Evolutionary conservation across 2,329 filamentous ascomycete genomes (phyloP), one percentile per base, ranked within the genome.

Genomic region (Cercospora beticola): DNA sequence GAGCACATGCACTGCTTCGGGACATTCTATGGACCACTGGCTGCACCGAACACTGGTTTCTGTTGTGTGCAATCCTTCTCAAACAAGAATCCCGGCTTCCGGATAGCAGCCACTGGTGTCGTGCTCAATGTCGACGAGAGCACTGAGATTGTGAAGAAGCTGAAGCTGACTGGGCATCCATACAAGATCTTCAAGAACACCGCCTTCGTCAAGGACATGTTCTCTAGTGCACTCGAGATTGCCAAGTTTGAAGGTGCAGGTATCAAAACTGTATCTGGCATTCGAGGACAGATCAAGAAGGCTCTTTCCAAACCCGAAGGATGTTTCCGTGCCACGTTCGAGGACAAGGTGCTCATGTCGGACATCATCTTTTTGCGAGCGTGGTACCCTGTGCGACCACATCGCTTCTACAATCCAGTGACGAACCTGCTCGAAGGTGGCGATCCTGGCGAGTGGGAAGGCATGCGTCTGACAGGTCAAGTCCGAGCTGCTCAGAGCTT

Each of bases 111-210:
- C 2, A 97, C 94, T 0, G 95, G 95, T 70, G 95, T 95, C 1
- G 92, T 99, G 4, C 84, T 98, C 72, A 94, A 90, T 77, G 95
- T 99, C 21, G 95, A 99, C 78, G 94, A 98, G 82, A 92, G 91
- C 49, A 94, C 92, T 3, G 95, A 99, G 79, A 98, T 99, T 73
- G 95, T 99, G 80, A 99, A 99, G 87, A 99, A 99, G 85, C 89
- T 99, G 78, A 99, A 99, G 81, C 87, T 99, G 60, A 97, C 93
- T 0, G 95, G 95, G 69, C 86, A 88, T 59, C 94, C 95, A 1
- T 96, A 95, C 86, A 98, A 98, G 83, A 96, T 98, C 81, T 98
- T 96, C 88, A 97, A 97, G 82, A 99, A 99, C 83, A 99, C 95
- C 0, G 94, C 95, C 46, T 99, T 99, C 79, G 93, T 99, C 83